Evolutionary conservation across 2,329 filamentous ascomycete genomes (phyloP), one percentile per base, ranked within the genome.

Genomic region (Aspergillus pseudoterreus): DNA sequence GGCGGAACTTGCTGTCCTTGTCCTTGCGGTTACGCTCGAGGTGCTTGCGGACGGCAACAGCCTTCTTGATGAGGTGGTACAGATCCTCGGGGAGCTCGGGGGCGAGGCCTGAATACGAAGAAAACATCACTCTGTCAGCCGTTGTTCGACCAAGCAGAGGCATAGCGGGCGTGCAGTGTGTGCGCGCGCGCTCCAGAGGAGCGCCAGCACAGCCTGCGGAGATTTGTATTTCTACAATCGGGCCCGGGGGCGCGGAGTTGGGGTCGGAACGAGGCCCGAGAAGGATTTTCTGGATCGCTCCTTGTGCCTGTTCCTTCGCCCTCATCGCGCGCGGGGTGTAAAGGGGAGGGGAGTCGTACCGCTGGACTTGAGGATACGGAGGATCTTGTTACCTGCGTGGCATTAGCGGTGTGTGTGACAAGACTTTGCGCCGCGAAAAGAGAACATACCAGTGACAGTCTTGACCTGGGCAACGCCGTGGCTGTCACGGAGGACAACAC

Each of bases 51-150:
- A 99, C 94, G 75, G 92, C 88, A 70, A 96, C 92, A 69, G 92
- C 92, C 91, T 99, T 99, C 89, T 96, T 96, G 90, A 97, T 97
- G 78, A 97, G 84, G 89, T 96, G 95, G 88, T 97, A 99, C 67
- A 97, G 88, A 80, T 99, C 94, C 86, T 99, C 94, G 75, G 95
- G 94, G 70, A 99, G 87, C 78, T 97, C 92, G 76, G 95, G 94
- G 69, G 94, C 92, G 75, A 99, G 91, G 82, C 94, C 94, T 99
- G 82, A 75, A 81, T 74, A 60, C 35, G 35, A 38, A 19, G n/a
- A n/a, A 63, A 74, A 81, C 75, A 86, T 95, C 91, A 84, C 91
- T 92, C 88, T 85, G 89, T 94, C 89, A 94, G 90, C 85, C 84
- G 64, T 55, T 67, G 80, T 58, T 78, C 69, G 81, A 92, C 90